These are phyloP conservation scores for barrel medic (Medicago truncatula) DNA, from an alignment of 306 rosid species.

Conservation along the genomic window DNA sequence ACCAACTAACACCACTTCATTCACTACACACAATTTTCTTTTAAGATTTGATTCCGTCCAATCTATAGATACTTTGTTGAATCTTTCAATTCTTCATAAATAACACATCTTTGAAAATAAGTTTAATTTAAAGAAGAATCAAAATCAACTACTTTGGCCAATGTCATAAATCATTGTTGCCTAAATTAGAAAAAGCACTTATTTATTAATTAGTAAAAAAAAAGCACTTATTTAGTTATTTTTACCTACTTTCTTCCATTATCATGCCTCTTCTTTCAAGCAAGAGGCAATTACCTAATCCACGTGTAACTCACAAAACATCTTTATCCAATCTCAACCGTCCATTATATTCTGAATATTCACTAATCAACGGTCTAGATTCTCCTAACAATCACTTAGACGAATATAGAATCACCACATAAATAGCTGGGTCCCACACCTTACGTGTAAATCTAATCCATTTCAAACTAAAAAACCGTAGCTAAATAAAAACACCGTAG, in stretches of 20 bases:
- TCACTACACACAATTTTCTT: neutral
- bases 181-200: neutral
- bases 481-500: neutral
- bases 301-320: conserved; percentile 19
- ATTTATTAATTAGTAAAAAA: no score
- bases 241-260: neutral
- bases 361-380: conserved; percentile 11
- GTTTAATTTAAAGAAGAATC: neutral
- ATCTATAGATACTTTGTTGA: neutral
- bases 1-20: conserved; percentile 31
- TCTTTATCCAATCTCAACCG: conserved; percentile 24
- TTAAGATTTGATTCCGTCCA: conserved; percentile 12
- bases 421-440: conserved; percentile 43
- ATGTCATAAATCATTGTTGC: neutral
- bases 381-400: neutral
- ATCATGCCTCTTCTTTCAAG: conserved; percentile 33
- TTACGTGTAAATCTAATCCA: conserved; percentile 40
- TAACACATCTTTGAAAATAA: no score
- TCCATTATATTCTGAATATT: neutral
- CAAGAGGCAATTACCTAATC: conserved; percentile 3
- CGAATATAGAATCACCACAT: conserved; percentile 33
- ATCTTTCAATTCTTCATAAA: neutral
- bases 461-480: neutral
- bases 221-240: neutral
- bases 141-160: neutral